Evolutionary conservation across 768 basidiomycete genomes (phyloP), one percentile per base, ranked within the genome.

Genomic region (Crucibulum laeve): DNA sequence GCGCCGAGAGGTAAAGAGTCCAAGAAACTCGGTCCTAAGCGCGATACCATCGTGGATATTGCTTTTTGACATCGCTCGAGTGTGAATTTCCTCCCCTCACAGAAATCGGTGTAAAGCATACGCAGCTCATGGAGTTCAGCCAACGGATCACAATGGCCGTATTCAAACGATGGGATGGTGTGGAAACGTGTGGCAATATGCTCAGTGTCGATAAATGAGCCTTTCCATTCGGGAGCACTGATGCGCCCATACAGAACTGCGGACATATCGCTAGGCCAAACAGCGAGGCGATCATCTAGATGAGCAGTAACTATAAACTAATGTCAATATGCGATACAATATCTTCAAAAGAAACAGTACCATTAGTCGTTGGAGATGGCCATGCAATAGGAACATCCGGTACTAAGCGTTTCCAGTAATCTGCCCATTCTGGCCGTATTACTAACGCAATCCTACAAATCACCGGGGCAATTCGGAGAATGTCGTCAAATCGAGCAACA

Each of bases 381-480:
- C 88, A 88, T 22, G 62, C 58, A n/a, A 66, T 62, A 50, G 75
- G 65, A 21, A 73, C 73, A 35, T 77, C 74, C 3, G 91, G 87
- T 52, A 81, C 80, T 32, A 91, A 65, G 10, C 91, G 76, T 54
- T 85, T 84, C 93, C 92, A 95, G 57, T 93, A 93, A 62, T 96
- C 91, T 4, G 79, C 79, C 93, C 92, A 95, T 56, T 91, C 91
- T 0, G 83, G 80, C 15, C 87, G 78, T 13, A 89, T 74, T 11
- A 77, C 65, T 18, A 74, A 56, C 42, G 84, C 81, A 44, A 87
- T 60, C 4, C 70, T 68, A 56, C 84, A 85, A 23, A 89, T 73
- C 23, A 87, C 51, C 5, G 80, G 77, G 6, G 73, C 81, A 7
- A 93, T 65, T 40, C 67, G 62, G 32, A 74, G 53, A 26, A 93